Evolutionary conservation across 768 basidiomycete species (phyloP), one percentile per base, ranked within the genome.

Genomic region (Calocybe gangraenosa): DNA sequence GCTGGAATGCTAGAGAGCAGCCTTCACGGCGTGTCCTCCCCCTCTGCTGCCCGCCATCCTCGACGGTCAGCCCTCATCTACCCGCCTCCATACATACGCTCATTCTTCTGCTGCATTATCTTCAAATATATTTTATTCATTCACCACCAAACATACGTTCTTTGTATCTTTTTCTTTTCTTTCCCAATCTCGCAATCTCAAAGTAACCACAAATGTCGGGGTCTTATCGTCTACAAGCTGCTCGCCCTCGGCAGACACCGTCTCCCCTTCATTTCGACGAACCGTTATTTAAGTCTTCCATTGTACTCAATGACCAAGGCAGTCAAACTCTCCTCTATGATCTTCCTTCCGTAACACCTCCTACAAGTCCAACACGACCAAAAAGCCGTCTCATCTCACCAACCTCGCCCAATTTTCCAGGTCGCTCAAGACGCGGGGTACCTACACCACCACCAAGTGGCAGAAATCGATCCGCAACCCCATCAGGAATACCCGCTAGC

Each of bases 271-370:
- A 76, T 46, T 74, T 79, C 45, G 70, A 75, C 57, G 67, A 66
- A 51, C 69, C 69, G 34, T 68, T 75, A 32, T 69, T 61, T 55
- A 59, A 66, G 56, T 63, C 75, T 33, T 66, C 70, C 14, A 69
- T 78, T 8, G 60, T 73, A 40, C 58, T 72, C 22, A 67, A 61
- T 53, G 60, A 61, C 51, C 66, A 67, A 34, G 74, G 76, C 54
- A 68, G 72, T 41, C 75, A 81, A 59, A 78, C 84, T 41, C 79
- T 87, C 60, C 81, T 87, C 66, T 87, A 87, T 63, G 82, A 87
- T 66, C 74, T 87, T 50, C 84, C 86, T 53, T 74, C 83, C 13
- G 65, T 76, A 60, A 74, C 81, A 1, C 81, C 84, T 7, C 79
- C 83, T 17, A 75, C 69, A 49, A 79, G 75, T 57, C 74, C 79